Percentiles rank a stretch among this genome's conserved stretches.
Evolutionary conservation across 208 protist species (phyloP).

Genomic region (Phytomonas francai): DNA sequence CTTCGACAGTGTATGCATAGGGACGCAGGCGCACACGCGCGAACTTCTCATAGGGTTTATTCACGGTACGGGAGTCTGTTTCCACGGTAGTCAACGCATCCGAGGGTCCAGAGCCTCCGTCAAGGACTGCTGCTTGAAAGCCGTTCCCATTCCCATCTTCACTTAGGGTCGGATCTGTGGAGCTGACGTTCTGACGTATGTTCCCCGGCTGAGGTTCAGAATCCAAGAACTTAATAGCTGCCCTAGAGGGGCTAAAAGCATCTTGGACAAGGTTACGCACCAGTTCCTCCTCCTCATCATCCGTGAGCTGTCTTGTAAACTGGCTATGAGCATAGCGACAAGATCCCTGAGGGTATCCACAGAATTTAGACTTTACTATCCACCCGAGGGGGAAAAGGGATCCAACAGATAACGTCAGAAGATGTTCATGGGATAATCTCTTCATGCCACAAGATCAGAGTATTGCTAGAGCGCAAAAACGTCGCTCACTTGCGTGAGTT

Average conservation of each 20-base stretch:
- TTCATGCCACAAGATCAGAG: neutral
- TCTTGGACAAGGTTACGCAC: constrained; percentile 36
- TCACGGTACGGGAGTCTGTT: constrained; percentile 20
- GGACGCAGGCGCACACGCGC: constrained; percentile 18
- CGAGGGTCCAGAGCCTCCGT: neutral
- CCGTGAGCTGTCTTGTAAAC: neutral
- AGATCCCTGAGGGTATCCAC: neutral
- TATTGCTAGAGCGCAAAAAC: neutral
- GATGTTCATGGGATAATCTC: neutral
- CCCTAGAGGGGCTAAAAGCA: constrained; percentile 11
- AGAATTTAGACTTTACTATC: neutral
- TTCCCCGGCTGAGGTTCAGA: neutral
- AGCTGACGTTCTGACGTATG: neutral
- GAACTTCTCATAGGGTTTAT: constrained; percentile 30
- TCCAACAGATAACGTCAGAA: neutral
- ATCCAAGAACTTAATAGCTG: neutral
- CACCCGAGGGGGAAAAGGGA: neutral
- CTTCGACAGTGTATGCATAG: neutral
- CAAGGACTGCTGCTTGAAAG: neutral
- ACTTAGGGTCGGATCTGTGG: neutral
- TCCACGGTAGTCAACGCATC: constrained; percentile 1
- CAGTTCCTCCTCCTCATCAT: constrained; percentile 30
- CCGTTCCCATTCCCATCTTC: neutral
- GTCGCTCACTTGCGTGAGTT: neutral
- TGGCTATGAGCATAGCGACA: neutral